Evolutionary conservation across 345 rosid species (phyloP), one percentile per base, ranked within the genome.

Genomic region (Melastoma malabathricum): DNA sequence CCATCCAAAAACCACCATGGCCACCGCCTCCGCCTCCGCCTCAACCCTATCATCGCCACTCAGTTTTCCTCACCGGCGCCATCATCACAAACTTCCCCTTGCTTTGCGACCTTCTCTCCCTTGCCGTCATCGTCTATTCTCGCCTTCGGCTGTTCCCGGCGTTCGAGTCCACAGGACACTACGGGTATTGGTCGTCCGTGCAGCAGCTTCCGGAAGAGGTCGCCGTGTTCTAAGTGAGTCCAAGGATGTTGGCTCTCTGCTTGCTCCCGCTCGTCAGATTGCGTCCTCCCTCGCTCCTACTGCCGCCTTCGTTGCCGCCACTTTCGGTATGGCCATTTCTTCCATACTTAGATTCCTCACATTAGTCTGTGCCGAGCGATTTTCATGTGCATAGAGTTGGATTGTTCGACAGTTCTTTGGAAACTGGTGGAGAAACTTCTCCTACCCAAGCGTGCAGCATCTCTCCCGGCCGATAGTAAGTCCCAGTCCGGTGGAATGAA

Each of bases 321-420:
- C 86, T 27, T 86, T 84, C 44, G 94, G 98, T 90, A 78, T 55
- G 76, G 65, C 46, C 56, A 41, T 54, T 57, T 13, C 3, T 45
- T 44, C 13, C 10, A 49, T 49, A 9, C 14, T 19, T 23, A 15
- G 20, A 50, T 50, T 50, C 43, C n/a, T 8, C 10, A 18, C 34
- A 27, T 27, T 2, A 23, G 8, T 16, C 54, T 23, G 34, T 15
- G 12, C 54, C 54, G 34, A 23, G 54, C 54, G 48, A 38, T 18
- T n/a, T 18, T 23, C 17, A 16, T 39, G 27, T 43, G 10, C 44
- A 39, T 17, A 41, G n/a, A n/a, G n/a, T n/a, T 54, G 1, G 4
- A 29, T 39, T 52, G 57, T 19, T 39, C 22, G 76, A 78, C 96
- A 90, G 98, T 90, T 82, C 53, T 90, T 58, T 86, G 92, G 96